Evolutionary conservation across 257 asterid genomes (phyloP), one percentile per base, ranked within the genome.

Genomic region (Jasminum sambac): DNA sequence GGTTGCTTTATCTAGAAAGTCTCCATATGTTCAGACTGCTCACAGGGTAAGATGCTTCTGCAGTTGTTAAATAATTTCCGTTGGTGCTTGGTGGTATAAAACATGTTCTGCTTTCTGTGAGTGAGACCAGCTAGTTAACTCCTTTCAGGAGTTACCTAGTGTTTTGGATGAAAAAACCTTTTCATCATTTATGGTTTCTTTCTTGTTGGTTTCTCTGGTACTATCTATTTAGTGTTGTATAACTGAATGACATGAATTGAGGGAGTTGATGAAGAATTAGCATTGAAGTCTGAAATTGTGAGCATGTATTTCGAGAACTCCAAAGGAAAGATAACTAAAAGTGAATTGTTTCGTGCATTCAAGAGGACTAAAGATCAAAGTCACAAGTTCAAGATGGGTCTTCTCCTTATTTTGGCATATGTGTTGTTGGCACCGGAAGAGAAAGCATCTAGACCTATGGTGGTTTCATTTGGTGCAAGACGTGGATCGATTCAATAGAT

Each of bases 1-100:
- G 98, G 99, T 95, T 86, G 99, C 99, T 65, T 81, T 95, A 73
- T 95, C 99, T 74, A 90, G 99, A 76, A 95, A 95, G 84, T 95
- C 99, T 69, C 99, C 99, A 58, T 95, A 95, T 60, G 96, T 95
- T 48, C 99, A 91, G 79, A 95, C 98, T 30, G 97, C 99, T 76
- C 99, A 95, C 71, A 84, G 99, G 80, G 99, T 95, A 79, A 87
- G 95, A 72, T 67, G 23, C 24, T 74, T 37, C 21, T 46, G 17
- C n/a, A 24, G 30, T 55, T 58, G 46, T 30, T 67, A 70, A 40
- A 63, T 57, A 39, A 36, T 74, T 26, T 58, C 6, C 38, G 62
- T 26, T 4, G 24, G n/a, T n/a, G n/a, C n/a, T n/a, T n/a, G n/a
- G 40, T 59, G 62, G n/a, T 65, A 0, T 61, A 42, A 25, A 64